Evolutionary conservation across 2,329 filamentous ascomycete genomes (phyloP), one percentile per base, ranked within the genome.

Genomic region (Fusarium sp.): DNA sequence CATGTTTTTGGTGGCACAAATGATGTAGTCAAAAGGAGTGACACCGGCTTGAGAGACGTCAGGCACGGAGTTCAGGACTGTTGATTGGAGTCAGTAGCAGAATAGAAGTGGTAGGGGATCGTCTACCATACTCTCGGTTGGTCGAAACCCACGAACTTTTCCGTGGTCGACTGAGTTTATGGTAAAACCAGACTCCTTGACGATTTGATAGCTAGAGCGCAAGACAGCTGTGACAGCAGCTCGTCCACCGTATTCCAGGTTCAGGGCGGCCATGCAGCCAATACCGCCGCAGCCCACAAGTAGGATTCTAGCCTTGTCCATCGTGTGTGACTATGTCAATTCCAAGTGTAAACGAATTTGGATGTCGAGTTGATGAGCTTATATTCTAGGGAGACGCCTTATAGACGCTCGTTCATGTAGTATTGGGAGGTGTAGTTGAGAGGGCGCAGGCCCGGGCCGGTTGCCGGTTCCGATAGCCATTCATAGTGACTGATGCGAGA

Each of bases 131-230:
- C 76, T 72, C 40, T 78, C 71, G 11, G 63, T 76, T 14, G 76
- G 76, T 16, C 71, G 69, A 25, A 76, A 78, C 1, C 71, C 71
- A 14, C 45, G 20, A 13, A 78, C 62, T 52, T 72, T 31, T 3
- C 76, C 76, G 29, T 78, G 72, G n/a, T 78, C 77, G 13, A 78
- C 64, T 6, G 76, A 78, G 16, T 72, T 66, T 56, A 78, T 77
- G 11, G 67, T 72, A 58, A 78, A 78, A 45, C 77, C 76, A 7
- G 50, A 62, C 27, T 74, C 65, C 38, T 76, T 70, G 63, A 78
- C 76, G 25, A 40, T 67, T 10, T 65, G 25, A 45, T 76, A 78
- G 70, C 75, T 78, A 40, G 77, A 78, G 31, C 77, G 75, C 63
- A 78, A 54, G 25, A 78, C 75, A 36, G 71, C 75, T 18, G 75